Evolutionary conservation across 139 green algal genomes (phyloP).

Genomic region (Marvania coccoides): DNA sequence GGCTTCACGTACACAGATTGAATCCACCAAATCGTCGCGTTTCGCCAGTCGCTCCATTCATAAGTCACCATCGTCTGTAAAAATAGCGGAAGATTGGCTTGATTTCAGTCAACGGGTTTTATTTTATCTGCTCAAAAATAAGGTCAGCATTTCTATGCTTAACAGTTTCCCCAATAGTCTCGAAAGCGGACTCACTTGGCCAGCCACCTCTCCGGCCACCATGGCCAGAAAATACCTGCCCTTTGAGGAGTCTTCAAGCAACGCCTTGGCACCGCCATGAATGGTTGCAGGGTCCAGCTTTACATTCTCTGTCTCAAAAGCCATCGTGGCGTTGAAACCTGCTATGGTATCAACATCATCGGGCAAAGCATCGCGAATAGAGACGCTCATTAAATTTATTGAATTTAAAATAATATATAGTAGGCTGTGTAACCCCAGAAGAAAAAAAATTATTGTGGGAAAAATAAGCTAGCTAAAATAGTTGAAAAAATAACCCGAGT

Average conservation of each 20-base stretch:
- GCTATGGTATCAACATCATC: not conserved
- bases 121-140: too few relatives aligned
- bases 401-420: too few relatives aligned
- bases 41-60: slow-evolving; percentile 27
- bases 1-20: slow-evolving; percentile 8
- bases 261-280: not conserved
- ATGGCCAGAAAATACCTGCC: slow-evolving; percentile 17
- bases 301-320: slow-evolving; percentile 14
- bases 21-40: slow-evolving; percentile 16
- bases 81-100: not conserved
- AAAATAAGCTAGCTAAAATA: too few relatives aligned
- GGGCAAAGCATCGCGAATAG: too few relatives aligned
- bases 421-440: too few relatives aligned
- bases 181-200: too few relatives aligned
- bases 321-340: slow-evolving; percentile 12
- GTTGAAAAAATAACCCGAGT: too few relatives aligned
- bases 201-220: not conserved
- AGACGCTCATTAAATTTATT: too few relatives aligned
- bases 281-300: slow-evolving; percentile 9
- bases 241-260: not conserved
- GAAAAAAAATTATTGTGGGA: too few relatives aligned
- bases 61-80: slow-evolving; percentile 13
- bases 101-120: too few relatives aligned
- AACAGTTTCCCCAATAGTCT: too few relatives aligned
- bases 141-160: too few relatives aligned